A percentile compares a stretch with the other conserved stretches of the same genome.
Conservation (phyloP, 768 basidiomycete species). For the Boletus rubescentipes region DNA sequence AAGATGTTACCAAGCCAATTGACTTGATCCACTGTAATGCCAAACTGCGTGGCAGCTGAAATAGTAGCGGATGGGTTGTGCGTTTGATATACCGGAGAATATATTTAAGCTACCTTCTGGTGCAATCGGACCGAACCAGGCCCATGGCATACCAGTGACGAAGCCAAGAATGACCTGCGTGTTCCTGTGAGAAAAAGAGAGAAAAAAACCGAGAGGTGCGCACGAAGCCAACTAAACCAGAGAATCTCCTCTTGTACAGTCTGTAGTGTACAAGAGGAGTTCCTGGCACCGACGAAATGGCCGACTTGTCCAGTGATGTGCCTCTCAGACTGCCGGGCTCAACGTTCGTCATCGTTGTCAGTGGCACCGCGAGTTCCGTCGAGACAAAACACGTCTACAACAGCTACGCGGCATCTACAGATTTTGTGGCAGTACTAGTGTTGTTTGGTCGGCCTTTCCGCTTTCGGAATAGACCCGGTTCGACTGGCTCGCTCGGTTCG, state of each 20-base stretch:
- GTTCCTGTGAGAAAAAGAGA: neutral
- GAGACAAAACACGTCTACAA: neutral
- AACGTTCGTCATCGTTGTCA: neutral
- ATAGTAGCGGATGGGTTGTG: neutral
- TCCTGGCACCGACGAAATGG: neutral
- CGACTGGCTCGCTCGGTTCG: slow-evolving; percentile 16
- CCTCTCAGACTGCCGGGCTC: neutral
- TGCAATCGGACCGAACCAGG: slow-evolving; percentile 86
- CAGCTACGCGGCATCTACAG: neutral
- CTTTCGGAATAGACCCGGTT: slow-evolving; percentile 23
- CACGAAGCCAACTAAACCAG: slow-evolving; percentile 63
- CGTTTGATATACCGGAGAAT: neutral
- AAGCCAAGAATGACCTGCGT: slow-evolving; percentile 60
- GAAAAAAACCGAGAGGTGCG: neutral
- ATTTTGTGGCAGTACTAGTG: neutral
- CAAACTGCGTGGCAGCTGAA: slow-evolving; percentile 62
- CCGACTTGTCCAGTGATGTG: neutral
- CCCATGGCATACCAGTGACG: slow-evolving; percentile 63
- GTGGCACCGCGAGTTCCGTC: too few relatives aligned
- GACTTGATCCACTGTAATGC: slow-evolving; percentile 66
- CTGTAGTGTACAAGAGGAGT: slow-evolving; percentile 40
- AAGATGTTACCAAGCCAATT: slow-evolving; percentile 82
- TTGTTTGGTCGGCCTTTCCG: slow-evolving; percentile 2
- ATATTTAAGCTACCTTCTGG: slow-evolving; percentile 49
- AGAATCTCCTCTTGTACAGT: slow-evolving; percentile 69